A percentile compares a stretch with the other conserved stretches of the same genome.
phyloP scores from a whole-genome alignment of 148 eudicot genomes.

The Vaccinium darrowii region DNA sequence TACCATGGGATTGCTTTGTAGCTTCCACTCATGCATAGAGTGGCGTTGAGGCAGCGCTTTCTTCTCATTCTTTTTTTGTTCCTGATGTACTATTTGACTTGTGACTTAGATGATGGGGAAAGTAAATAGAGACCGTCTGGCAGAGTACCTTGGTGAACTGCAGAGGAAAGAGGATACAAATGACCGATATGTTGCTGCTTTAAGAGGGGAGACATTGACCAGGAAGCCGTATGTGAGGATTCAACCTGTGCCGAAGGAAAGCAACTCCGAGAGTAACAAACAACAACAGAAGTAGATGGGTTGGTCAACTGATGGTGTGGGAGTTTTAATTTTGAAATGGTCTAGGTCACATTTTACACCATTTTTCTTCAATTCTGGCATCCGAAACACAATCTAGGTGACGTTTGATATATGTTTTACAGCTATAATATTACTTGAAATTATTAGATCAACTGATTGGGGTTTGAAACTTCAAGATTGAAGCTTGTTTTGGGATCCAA shows the following conservation, averaged over 20 bases:
- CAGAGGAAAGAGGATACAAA: slow-evolving; percentile 92
- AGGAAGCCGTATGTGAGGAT: slow-evolving; percentile 76
- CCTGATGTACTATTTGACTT: slow-evolving; percentile 14
- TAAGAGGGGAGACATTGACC: slow-evolving; percentile 88
- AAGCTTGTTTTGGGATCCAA: neutral
- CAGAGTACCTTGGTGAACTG: slow-evolving; percentile 82
- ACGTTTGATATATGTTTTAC: neutral
- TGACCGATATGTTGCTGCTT: slow-evolving; percentile 88
- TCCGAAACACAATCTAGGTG: neutral
- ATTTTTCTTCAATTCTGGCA: neutral
- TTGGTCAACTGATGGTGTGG: neutral
- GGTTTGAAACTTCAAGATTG: neutral
- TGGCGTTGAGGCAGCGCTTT: neutral
- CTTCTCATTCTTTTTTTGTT: neutral
- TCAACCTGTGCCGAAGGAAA: slow-evolving; percentile 51
- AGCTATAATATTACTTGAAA: neutral
- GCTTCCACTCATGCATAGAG: neutral
- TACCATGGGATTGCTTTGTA: neutral
- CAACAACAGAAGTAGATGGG: slow-evolving; percentile 23
- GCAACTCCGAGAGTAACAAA: slow-evolving; percentile 31
- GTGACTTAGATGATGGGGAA: slow-evolving; percentile 86
- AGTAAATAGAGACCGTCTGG: slow-evolving; percentile 77
- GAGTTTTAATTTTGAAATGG: neutral
- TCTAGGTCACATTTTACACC: neutral
- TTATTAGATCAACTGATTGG: neutral